Evolutionary conservation across 129 eudicot species (phyloP).

Genomic region (Ambrosia trifida): DNA sequence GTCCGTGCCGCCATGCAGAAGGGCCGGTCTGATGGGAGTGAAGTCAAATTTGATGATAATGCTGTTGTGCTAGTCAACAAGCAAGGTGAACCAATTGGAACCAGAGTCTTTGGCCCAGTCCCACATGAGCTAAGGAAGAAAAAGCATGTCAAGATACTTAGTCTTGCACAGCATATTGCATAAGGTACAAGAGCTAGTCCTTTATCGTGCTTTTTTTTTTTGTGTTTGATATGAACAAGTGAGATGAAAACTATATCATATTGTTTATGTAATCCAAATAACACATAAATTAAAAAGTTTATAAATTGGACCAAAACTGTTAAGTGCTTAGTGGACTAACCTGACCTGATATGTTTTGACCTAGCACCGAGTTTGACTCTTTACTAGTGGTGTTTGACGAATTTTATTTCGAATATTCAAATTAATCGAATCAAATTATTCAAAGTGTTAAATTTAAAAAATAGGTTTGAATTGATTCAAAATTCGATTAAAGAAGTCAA

Average conservation of each 20-base stretch:
- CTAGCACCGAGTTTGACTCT: not conserved
- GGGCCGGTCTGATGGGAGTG: constrained; percentile 89
- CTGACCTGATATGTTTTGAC: not conserved
- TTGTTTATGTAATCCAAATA: not conserved
- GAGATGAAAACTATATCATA: not conserved
- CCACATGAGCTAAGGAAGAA: constrained; percentile 87
- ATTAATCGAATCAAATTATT: too few relatives aligned
- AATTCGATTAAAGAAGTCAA: too few relatives aligned
- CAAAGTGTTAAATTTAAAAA: too few relatives aligned
- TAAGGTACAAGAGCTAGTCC: constrained; percentile 24
- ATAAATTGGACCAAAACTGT: not conserved
- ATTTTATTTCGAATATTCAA: too few relatives aligned
- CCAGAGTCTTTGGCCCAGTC: constrained; percentile 87
- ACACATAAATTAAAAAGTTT: not conserved
- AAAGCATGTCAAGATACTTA: constrained; percentile 83
- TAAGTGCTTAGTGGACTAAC: not conserved
- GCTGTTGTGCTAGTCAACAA: constrained; percentile 82
- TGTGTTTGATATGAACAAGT: not conserved
- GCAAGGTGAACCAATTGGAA: constrained; percentile 85
- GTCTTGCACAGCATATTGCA: constrained; percentile 80
- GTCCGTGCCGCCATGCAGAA: constrained; percentile 87
- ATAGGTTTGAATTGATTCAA: too few relatives aligned
- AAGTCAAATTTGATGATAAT: constrained; percentile 88
- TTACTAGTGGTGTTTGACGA: not conserved
- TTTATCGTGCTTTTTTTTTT: not conserved